These are phyloP conservation scores for Mycena galopus DNA, from an alignment of 768 basidiomycete species.

Conservation along the genomic window DNA sequence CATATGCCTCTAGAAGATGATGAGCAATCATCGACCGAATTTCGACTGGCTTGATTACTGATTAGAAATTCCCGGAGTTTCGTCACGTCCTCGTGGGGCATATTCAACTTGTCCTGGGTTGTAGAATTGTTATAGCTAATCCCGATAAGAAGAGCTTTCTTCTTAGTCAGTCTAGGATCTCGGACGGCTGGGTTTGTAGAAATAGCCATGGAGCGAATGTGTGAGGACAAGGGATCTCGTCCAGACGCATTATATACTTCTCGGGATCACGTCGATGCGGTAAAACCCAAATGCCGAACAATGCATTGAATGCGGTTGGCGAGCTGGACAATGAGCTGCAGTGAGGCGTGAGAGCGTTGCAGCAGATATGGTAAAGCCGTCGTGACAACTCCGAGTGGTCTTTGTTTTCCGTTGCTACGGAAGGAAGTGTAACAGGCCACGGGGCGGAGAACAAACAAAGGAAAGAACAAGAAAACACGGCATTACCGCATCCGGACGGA, in stretches of 20 bases:
- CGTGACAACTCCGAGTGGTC: too few relatives aligned
- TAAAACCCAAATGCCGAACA: background rate
- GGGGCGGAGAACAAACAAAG: background rate
- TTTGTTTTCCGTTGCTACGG: background rate
- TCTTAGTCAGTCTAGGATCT: background rate
- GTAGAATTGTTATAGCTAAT: constrained; percentile 1
- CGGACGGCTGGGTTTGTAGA: background rate
- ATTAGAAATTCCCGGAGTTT: constrained; percentile 19
- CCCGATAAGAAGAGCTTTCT: constrained; percentile 25
- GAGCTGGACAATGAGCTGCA: background rate
- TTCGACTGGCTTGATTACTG: background rate
- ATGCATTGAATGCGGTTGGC: background rate
- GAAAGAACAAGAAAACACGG: background rate
- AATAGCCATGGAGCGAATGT: background rate
- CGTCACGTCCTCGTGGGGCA: constrained; percentile 19
- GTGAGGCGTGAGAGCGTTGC: background rate
- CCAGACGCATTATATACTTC: too few relatives aligned
- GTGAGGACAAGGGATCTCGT: too few relatives aligned
- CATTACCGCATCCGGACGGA: background rate
- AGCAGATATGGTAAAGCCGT: background rate
- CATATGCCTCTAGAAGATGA: background rate
- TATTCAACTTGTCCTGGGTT: background rate
- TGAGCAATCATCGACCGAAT: background rate
- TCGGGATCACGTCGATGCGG: too few relatives aligned
- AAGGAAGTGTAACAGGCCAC: background rate